Evolutionary conservation across 2,329 filamentous ascomycete genomes (phyloP).

Genomic region (Fusarium ramigenum): DNA sequence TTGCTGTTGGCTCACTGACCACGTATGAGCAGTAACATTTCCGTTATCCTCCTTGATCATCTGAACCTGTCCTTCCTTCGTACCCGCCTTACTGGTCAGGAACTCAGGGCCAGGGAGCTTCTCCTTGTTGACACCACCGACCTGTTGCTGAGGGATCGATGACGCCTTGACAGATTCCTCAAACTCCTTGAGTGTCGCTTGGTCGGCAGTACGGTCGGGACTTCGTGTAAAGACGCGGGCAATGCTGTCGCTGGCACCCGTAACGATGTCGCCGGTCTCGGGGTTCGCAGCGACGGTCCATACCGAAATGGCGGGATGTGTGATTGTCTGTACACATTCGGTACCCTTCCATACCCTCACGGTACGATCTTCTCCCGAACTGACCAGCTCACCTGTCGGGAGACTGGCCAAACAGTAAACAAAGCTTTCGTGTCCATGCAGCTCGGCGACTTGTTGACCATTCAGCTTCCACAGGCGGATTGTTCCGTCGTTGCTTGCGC

Average conservation of each 20-base stretch:
- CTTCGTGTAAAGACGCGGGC: slow-evolving; percentile 85
- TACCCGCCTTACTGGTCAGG: slow-evolving; percentile 80
- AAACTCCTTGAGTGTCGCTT: slow-evolving; percentile 76
- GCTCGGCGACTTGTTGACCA: slow-evolving; percentile 77
- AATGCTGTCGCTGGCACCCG: slow-evolving; percentile 87
- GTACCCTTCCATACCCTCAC: slow-evolving; percentile 86
- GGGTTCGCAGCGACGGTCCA: slow-evolving; percentile 89
- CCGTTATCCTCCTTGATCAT: slow-evolving; percentile 88
- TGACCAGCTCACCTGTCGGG: slow-evolving; percentile 87
- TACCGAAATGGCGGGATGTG: slow-evolving; percentile 94
- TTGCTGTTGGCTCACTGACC: slow-evolving; percentile 76
- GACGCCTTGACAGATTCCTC: slow-evolving; percentile 84
- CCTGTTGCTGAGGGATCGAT: slow-evolving; percentile 86
- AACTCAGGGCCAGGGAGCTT: slow-evolving; percentile 90
- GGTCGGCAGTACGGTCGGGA: slow-evolving; percentile 73
- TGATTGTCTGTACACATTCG: slow-evolving; percentile 93
- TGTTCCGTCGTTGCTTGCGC: slow-evolving; percentile 90
- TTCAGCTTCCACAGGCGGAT: slow-evolving; percentile 88
- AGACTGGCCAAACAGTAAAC: slow-evolving; percentile 86
- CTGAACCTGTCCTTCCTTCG: slow-evolving; percentile 95
- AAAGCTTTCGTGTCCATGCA: slow-evolving; percentile 92
- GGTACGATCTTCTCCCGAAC: slow-evolving; percentile 93
- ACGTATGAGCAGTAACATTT: slow-evolving; percentile 85
- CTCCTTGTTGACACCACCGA: slow-evolving; percentile 89
- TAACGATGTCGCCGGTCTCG: slow-evolving; percentile 90